Evolutionary conservation across 108 stramenopile species (phyloP), one percentile per base, ranked within the genome.

Genomic region (Cyclotella atomus): DNA sequence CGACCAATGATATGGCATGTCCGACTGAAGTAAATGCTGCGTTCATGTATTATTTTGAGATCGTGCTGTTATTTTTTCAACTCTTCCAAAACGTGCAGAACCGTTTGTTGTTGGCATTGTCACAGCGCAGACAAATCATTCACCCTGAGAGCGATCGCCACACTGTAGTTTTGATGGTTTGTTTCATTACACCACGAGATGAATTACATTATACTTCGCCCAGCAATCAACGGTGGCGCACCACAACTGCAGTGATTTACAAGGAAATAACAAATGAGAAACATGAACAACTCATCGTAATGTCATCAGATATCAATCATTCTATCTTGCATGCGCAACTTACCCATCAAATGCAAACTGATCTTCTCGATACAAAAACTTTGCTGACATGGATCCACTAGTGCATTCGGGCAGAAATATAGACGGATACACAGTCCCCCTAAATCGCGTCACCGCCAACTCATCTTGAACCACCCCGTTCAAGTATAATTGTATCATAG

Each of bases 401-500:
- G 65, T 50, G 32, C 34, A 53, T 35, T 68, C 44, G 21, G 91
- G 91, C 20, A 94, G 76, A 76, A 59, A 87, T 32, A 91, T 70
- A 2, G 87, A 74, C 27, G 92, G 92, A 73, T 85, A 90, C 0
- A 94, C 92, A 19, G 76, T 86, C 36, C 92, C 92, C 17, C 89
- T 78, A 61, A 94, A 94, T 52, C 88, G 59, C 54, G 88, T 84
- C 2, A 94, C 79, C 1, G 85, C 77, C 6, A 84, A 59, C 25
- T 83, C 88, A 54, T 91, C 83, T 23, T 87, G 68, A 0, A 86
- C 65, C 38, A 91, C 90, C 1, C 90, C 92, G 60, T 94, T 94
- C 24, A 89, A 47, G 23, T 76, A 77, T 45, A 94, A 81, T 67
- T 94, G 92, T 38, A 94, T 76, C 92, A 94, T 94, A 2, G 92